These are phyloP conservation scores for Lachancea mirantina DNA, from an alignment of 805 yeast genomes.

Conservation along the genomic window DNA sequence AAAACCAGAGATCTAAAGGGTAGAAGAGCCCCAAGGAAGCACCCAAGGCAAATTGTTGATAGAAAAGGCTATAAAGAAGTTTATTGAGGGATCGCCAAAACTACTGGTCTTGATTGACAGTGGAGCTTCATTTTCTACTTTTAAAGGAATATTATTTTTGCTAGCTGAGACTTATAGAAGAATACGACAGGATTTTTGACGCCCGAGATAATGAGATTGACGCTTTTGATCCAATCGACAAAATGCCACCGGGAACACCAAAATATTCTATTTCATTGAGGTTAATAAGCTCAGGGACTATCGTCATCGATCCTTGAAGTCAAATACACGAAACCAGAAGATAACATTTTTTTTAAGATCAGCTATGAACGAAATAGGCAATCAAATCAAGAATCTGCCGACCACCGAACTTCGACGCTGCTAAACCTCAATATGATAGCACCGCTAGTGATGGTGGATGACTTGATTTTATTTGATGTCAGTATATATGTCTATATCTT, in stretches of 20 bases:
- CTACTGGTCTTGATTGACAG: neutral
- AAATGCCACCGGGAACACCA: constrained; percentile 2
- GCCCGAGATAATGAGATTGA: neutral
- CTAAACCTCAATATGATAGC: too few relatives aligned
- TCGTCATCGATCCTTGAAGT: too few relatives aligned
- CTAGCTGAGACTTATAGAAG: neutral
- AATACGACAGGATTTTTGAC: neutral
- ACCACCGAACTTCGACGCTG: too few relatives aligned
- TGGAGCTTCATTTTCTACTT: constrained; percentile 1
- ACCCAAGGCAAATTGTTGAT: neutral
- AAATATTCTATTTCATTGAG: constrained; percentile 10
- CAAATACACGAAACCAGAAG: too few relatives aligned
- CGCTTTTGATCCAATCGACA: constrained; percentile 10
- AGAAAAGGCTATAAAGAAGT: neutral
- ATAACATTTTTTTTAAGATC: too few relatives aligned
- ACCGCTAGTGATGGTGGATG: too few relatives aligned
- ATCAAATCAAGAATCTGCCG: too few relatives aligned
- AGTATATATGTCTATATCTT: too few relatives aligned
- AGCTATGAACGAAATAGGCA: too few relatives aligned
- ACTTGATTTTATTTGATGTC: too few relatives aligned
- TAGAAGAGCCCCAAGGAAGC: neutral
- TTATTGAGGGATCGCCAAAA: neutral
- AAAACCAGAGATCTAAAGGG: neutral
- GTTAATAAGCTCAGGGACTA: too few relatives aligned
- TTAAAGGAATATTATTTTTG: neutral